phyloP scores from a whole-genome alignment of 2,329 filamentous ascomycete genomes.

The Aureobasidium sp. region DNA sequence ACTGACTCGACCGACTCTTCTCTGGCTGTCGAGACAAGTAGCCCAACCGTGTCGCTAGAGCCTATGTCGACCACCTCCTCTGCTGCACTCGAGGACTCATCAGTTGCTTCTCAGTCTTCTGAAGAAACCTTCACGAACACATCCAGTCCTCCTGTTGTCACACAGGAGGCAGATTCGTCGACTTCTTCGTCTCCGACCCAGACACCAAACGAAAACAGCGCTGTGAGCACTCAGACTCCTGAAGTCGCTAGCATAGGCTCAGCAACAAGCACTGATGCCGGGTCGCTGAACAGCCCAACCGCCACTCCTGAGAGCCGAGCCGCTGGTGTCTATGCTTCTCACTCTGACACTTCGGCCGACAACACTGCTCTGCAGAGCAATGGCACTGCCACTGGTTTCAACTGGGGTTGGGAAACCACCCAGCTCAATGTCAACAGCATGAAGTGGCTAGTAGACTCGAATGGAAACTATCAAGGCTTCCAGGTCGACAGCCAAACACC shows the following conservation, averaged over 20 bases:
- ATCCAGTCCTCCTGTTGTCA: background rate
- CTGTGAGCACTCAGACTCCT: background rate
- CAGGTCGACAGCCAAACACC: background rate
- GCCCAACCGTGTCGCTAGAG: background rate
- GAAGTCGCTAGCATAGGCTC: background rate
- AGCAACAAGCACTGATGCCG: background rate
- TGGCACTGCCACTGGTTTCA: background rate
- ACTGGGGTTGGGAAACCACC: background rate
- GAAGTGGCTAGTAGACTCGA: background rate
- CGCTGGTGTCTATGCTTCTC: slow-evolving; percentile 1
- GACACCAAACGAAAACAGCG: background rate
- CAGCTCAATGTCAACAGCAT: background rate
- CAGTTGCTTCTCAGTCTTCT: background rate
- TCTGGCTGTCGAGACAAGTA: background rate
- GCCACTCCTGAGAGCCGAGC: background rate
- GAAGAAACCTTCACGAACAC: background rate
- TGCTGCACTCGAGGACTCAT: background rate
- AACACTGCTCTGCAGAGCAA: slow-evolving; percentile 4
- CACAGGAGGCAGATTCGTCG: background rate
- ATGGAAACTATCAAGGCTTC: background rate
- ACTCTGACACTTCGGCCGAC: background rate
- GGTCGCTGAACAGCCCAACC: background rate
- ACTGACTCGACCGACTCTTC: background rate
- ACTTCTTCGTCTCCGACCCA: background rate
- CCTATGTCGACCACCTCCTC: background rate